Evolutionary conservation across 148 eudicot genomes (phyloP), one percentile per base, ranked within the genome.

Genomic region (Fagopyrum homotropicum): DNA sequence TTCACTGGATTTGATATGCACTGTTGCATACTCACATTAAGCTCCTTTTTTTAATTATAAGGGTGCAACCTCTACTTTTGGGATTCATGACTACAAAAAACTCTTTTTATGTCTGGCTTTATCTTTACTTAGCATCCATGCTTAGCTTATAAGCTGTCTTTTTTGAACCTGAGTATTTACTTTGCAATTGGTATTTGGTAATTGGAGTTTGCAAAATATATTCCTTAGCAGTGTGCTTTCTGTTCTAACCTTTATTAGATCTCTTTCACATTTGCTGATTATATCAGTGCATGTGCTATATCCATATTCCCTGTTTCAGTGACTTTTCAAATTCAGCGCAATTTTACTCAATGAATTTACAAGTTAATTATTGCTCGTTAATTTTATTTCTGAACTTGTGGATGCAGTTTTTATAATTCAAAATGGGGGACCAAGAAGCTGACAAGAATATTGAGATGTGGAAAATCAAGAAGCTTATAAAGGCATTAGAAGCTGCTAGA

Each of bases 401-500:
- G 19, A 66, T 1, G 5, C 11, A 63, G 69, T 30, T 66, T 35
- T 12, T 52, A 16, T 73, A 52, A 26, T 35, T 73, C 46, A 73
- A 73, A 7, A 73, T 73, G 75, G 75, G n/a, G 44, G 75, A 73
- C 40, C 55, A 73, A 47, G 75, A 73, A 73, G 45, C 63, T 52
- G 75, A 73, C 75, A 73, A 51, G 40, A 73, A 73, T 35, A 73
- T 73, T 52, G 75, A 73, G 75, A 73, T 73, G 61, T 73, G 75
- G 75, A 73, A 73, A 61, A 73, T 73, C 46, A 73, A 73, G 75
- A 73, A 73, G 75, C 75, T 73, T 50, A 73, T 73, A 49, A 73
- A 73, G 52, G 75, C 75, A 7, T 52, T 73, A 49, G 75, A 73
- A 73, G 75, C 75, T 52, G 75, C 75, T 73, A 73, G 75, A 52